Base-by-base conservation (phyloP, 2,329 filamentous ascomycete genomes). In the Penicillium sp. region DNA sequence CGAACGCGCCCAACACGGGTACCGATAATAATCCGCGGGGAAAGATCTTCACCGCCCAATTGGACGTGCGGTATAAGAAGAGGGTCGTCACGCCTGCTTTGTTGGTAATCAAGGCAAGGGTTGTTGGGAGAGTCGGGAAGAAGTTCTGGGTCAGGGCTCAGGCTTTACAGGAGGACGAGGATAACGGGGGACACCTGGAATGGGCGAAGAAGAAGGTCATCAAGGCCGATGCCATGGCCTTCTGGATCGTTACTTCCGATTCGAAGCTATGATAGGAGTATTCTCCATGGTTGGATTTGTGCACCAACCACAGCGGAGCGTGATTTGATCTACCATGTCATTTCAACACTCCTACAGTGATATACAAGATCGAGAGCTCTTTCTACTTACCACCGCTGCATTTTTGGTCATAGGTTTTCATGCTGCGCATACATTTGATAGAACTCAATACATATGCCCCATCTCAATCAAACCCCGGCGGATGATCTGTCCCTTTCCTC, bases 141-240 rank as follows among this genome's bases (percentile, higher is more conserved):
- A 78, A 78, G 65, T 70, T 69, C 53, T 77, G 74, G 74, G 69
- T 75, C 11, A 58, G 70, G 34, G 75, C 73, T 7, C 71, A 75
- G 59, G 64, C 70, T 11, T 43, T 77, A 18, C 75, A 77, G 62
- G 68, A 72, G 32, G 73, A 71, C 39, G 64, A 70, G 18, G 67
- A 64, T 9, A 58, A 54, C 6, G 64, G 62, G 21, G 67, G 63
- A 1, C 67, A 69, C 47, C 55, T 71, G 43, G 70, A 71, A 56
- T 70, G 64, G 67, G 60, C 60, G 24, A 71, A 65, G 47, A 65
- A 57, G 53, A 70, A 73, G 57, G 42, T 65, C 2, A 65, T 77
- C 8, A 72, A 71, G 57, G 67, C 72, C 2, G 72, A 75, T 60
- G 75, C 73, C 1, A 71, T 76, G 57, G 75, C 71, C 4, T 72